Conservation (phyloP, 1,284 basidiomycete genomes). For the Cutaneotrichosporon dermatis region DNA sequence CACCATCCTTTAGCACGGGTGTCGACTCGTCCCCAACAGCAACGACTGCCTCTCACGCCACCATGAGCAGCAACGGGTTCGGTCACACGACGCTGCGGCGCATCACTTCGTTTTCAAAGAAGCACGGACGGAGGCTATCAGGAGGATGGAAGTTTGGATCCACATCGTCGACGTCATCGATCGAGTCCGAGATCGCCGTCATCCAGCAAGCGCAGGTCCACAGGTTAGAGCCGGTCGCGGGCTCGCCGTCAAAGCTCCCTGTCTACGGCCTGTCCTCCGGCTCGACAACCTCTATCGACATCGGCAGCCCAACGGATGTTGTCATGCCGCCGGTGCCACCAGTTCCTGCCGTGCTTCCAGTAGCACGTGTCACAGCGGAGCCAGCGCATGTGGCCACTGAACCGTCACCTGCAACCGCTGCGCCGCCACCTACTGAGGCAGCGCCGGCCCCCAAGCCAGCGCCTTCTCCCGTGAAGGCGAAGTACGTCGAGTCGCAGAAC, state of each 20-base stretch:
- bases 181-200: neutral
- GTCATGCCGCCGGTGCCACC: neutral
- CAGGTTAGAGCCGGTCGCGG: conserved; percentile 5
- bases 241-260: conserved; percentile 1
- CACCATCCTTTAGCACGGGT: neutral
- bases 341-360: neutral
- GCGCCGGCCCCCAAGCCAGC: too few relatives aligned
- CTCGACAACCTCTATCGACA: neutral
- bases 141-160: conserved; percentile 42
- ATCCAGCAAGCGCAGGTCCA: neutral
- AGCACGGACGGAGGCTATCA: conserved; percentile 38
- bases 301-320: neutral
- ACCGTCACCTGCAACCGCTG: too few relatives aligned
- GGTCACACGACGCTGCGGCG: conserved; percentile 29
- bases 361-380: neutral
- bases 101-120: conserved; percentile 37
- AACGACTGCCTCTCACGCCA: neutral
- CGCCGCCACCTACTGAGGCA: too few relatives aligned
- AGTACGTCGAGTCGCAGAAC: neutral
- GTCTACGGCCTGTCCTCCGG: neutral
- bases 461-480: neutral
- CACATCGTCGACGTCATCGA: conserved; percentile 12
- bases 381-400: too few relatives aligned
- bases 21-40: neutral
- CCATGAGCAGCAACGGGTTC: neutral